Evolutionary conservation across 2,329 filamentous ascomycete genomes (phyloP).

Genomic region (Lasiodiplodia gonubiensis): DNA sequence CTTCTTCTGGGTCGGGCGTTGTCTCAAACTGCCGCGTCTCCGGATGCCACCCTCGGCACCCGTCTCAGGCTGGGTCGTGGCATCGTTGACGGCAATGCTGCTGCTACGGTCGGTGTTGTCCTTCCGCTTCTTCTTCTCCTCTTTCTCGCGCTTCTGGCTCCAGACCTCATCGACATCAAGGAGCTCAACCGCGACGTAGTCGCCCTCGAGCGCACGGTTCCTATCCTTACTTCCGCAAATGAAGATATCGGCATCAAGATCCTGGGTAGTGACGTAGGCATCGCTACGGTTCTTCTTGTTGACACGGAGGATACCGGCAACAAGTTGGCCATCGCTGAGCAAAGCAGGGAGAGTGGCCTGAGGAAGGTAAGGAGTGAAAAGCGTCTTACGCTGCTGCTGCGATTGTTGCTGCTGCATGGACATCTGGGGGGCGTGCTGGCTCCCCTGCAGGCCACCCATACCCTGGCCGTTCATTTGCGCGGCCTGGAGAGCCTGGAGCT

Average conservation of each 20-base stretch:
- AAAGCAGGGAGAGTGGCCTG: slow-evolving; percentile 92
- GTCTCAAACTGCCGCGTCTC: slow-evolving; percentile 90
- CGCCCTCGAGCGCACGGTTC: slow-evolving; percentile 94
- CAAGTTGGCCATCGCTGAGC: slow-evolving; percentile 88
- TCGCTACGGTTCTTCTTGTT: slow-evolving; percentile 99
- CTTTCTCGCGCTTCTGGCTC: slow-evolving; percentile 98
- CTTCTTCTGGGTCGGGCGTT: slow-evolving; percentile 98
- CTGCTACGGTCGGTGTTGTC: slow-evolving; percentile 90
- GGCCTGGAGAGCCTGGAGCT: slow-evolving; percentile 90
- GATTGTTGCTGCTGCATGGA: slow-evolving; percentile 64
- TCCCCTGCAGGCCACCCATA: slow-evolving; percentile 66
- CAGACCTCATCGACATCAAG: slow-evolving; percentile 98
- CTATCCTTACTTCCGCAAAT: slow-evolving; percentile 99
- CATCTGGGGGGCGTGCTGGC: slow-evolving; percentile 73
- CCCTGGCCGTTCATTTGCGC: slow-evolving; percentile 81
- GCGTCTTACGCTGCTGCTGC: slow-evolving; percentile 93
- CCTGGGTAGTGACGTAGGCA: slow-evolving; percentile 92
- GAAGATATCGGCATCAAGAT: slow-evolving; percentile 97
- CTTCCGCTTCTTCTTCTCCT: slow-evolving; percentile 99
- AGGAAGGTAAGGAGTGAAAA: slow-evolving; percentile 96
- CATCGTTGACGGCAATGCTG: slow-evolving; percentile 71
- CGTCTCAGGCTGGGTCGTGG: slow-evolving; percentile 61
- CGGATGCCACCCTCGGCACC: slow-evolving; percentile 84
- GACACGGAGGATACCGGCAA: slow-evolving; percentile 93
- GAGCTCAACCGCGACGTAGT: slow-evolving; percentile 93